A percentile compares a stretch with the other conserved stretches of the same genome.
Conservation (phyloP, 1,284 basidiomycete genomes). For the Apiotrichum laibachii region DNA sequence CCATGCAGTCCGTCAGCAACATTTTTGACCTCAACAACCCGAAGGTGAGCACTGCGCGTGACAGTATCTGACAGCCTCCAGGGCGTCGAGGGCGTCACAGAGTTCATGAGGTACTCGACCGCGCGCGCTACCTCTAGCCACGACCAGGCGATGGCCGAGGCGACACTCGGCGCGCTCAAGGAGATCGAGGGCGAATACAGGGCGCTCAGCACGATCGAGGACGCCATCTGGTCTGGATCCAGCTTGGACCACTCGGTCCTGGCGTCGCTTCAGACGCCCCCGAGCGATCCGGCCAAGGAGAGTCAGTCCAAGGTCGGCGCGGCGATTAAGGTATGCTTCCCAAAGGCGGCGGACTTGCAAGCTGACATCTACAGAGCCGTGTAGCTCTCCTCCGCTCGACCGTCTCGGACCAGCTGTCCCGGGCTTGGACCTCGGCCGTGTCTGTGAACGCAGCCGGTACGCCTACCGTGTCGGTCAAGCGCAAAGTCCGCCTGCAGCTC, state of each 20-base stretch:
- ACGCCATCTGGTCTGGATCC: conserved; percentile 33
- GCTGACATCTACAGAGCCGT: not conserved
- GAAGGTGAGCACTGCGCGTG: not conserved
- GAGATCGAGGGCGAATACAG: conserved; percentile 16
- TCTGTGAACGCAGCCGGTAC: not conserved
- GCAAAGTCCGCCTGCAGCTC: not conserved
- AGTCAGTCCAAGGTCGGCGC: not conserved
- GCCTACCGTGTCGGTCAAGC: not conserved
- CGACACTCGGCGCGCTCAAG: conserved; percentile 14
- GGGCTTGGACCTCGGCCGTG: not conserved
- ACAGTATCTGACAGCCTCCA: not conserved
- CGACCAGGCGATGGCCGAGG: not conserved
- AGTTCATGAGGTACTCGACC: not conserved
- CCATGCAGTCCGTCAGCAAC: not conserved
- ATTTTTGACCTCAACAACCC: not conserved
- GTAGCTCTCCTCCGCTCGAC: not conserved
- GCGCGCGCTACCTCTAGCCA: not conserved
- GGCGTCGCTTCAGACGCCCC: conserved; percentile 12
- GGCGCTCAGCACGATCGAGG: conserved; percentile 28
- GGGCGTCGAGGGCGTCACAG: not conserved
- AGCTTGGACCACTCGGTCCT: conserved; percentile 31
- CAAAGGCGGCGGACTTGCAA: not conserved
- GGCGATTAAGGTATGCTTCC: conserved; percentile 20
- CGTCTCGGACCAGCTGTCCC: conserved; percentile 12
- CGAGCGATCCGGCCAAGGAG: too few relatives aligned